These are phyloP conservation scores for Brassica incana DNA, from an alignment of 345 rosid species.

Conservation along the genomic window DNA sequence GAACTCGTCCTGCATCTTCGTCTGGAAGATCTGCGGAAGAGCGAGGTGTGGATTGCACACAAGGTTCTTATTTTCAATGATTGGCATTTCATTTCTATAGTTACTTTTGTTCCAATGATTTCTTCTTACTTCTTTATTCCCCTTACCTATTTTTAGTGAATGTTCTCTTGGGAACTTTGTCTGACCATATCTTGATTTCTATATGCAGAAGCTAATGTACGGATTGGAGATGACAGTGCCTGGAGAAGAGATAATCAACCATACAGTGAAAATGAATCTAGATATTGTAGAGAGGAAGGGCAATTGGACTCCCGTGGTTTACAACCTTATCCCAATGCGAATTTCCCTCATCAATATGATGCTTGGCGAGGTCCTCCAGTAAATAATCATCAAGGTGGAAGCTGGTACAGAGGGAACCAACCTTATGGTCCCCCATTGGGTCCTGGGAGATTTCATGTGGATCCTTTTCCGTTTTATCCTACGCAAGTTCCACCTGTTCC, in stretches of 20 bases:
- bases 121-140: conserved; percentile 9
- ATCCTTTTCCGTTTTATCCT: conserved; percentile 75
- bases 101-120: conserved; percentile 1
- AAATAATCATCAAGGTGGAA: conserved; percentile 79
- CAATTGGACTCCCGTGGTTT: conserved; percentile 64
- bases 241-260: conserved; percentile 71
- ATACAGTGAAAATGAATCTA: conserved; percentile 59
- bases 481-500: conserved; percentile 67
- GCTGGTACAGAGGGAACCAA: conserved; percentile 89
- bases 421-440: conserved; percentile 79
- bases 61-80: conserved; percentile 47
- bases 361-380: conserved; percentile 85
- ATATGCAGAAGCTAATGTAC: conserved; percentile 43
- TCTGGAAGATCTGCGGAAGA: conserved; percentile 52
- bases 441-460: conserved; percentile 87
- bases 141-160: conserved; percentile 1
- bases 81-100: conserved; percentile 9
- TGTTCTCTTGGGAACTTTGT: conserved; percentile 4
- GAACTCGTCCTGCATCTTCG: conserved; percentile 56
- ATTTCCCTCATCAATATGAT: conserved; percentile 65
- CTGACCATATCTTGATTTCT: conserved; percentile 20
- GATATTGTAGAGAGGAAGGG: conserved; percentile 66
- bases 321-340: conserved; percentile 60
- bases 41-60: conserved; percentile 40
- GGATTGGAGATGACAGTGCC: conserved; percentile 46